phyloP scores from a whole-genome alignment of 2,329 filamentous ascomycete genomes.

The Verticillium nubilum region DNA sequence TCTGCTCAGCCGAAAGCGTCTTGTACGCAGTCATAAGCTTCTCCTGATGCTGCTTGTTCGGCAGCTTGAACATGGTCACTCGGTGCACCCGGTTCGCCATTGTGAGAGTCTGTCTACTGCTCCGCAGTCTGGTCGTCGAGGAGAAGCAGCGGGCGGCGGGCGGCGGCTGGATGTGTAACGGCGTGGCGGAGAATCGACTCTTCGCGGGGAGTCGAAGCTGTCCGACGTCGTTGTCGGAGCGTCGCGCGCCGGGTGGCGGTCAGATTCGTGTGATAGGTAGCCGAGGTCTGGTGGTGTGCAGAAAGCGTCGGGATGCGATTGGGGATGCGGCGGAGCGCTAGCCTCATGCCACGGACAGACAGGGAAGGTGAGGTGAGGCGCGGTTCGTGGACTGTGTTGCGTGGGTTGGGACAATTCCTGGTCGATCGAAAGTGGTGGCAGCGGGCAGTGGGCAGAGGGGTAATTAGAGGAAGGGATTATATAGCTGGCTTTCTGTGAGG shows the following conservation, averaged over 20 bases:
- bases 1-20: slow-evolving; percentile 29
- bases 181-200: background rate
- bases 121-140: background rate
- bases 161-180: background rate
- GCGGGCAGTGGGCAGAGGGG: background rate
- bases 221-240: background rate
- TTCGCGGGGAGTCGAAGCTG: background rate
- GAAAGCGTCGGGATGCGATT: slow-evolving; percentile 2
- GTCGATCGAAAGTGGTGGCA: too few species aligned
- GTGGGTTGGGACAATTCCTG: too few species aligned
- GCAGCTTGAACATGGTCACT: slow-evolving; percentile 49
- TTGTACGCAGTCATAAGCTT: slow-evolving; percentile 40
- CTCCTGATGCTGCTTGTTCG: slow-evolving; percentile 35
- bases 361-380: background rate
- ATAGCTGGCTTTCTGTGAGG: background rate
- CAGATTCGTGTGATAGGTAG: background rate
- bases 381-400: background rate
- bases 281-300: background rate
- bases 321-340: background rate
- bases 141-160: background rate
- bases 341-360: background rate
- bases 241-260: background rate
- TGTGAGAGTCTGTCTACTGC: slow-evolving; percentile 6
- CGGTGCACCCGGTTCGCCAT: slow-evolving; percentile 41
- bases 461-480: background rate